phyloP scores from a whole-genome alignment of 148 eudicot species.

The Vaccinium myrtillus region DNA sequence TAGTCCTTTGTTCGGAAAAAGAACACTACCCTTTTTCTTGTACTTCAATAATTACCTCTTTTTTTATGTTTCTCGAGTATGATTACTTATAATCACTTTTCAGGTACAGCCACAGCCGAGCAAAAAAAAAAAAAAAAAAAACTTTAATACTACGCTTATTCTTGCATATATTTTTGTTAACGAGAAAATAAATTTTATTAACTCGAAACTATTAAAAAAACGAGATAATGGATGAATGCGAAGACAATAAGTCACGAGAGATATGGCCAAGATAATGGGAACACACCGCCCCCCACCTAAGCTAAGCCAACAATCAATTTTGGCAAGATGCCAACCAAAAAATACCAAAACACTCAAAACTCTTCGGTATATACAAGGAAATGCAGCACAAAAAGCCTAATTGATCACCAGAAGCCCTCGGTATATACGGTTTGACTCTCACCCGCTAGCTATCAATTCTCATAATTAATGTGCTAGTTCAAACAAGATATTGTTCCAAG shows the following conservation, averaged over 20 bases:
- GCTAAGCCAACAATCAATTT: too few relatives aligned
- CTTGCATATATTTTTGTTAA: too few relatives aligned
- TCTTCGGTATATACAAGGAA: not conserved
- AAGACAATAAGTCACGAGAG: too few relatives aligned
- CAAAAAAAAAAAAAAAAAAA: too few relatives aligned
- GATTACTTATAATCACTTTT: not conserved
- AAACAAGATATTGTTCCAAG: not conserved
- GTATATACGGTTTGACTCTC: not conserved
- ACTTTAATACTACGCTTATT: not conserved
- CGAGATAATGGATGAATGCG: too few relatives aligned
- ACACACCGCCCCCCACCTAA: too few relatives aligned
- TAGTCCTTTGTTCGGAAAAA: not conserved
- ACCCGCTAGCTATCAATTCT: not conserved
- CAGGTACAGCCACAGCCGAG: too few relatives aligned
- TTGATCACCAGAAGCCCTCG: not conserved
- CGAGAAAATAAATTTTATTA: too few relatives aligned
- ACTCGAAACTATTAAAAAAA: too few relatives aligned
- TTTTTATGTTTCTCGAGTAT: not conserved
- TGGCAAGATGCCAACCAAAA: too few relatives aligned
- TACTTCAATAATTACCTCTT: not conserved
- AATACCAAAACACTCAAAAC: too few relatives aligned
- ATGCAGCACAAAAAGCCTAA: not conserved
- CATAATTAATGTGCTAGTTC: not conserved
- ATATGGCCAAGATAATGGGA: too few relatives aligned
- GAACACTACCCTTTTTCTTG: not conserved